Conservation (phyloP, 1,284 basidiomycete species). For the Apiotrichum montevideense region DNA sequence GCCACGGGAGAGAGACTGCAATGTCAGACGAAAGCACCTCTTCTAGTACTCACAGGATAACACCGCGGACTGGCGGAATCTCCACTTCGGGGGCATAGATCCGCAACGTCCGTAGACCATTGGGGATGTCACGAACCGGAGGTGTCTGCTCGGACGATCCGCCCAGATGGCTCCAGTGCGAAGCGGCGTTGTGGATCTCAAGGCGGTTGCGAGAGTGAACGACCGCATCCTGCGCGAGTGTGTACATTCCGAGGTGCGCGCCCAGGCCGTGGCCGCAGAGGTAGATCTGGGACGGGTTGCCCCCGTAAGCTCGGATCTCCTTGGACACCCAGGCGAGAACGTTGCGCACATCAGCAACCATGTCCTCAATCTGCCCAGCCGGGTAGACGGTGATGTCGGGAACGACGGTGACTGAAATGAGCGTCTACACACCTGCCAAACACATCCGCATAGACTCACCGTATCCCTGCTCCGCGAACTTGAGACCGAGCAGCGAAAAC, state of each 20-base stretch:
- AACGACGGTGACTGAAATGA: constrained; percentile 17
- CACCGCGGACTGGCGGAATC: constrained; percentile 38
- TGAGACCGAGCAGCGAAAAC: constrained; percentile 20
- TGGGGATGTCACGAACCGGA: constrained; percentile 13
- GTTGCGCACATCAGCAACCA: constrained; percentile 20
- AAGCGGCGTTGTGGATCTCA: constrained; percentile 16
- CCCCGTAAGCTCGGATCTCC: constrained; percentile 27
- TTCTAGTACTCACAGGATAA: constrained; percentile 30
- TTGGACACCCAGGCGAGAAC: constrained; percentile 19
- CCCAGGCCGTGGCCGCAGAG: constrained; percentile 44
- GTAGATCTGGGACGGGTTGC: constrained; percentile 39
- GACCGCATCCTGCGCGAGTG: constrained; percentile 28
- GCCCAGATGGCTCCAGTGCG: constrained; percentile 11
- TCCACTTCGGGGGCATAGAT: constrained; percentile 43
- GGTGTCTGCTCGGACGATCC: constrained; percentile 1
- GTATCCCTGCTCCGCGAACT: constrained; percentile 25
- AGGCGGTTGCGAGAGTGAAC: constrained; percentile 23
- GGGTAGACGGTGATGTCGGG: constrained; percentile 26
- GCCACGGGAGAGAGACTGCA: constrained; percentile 38
- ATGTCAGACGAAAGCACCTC: neutral
- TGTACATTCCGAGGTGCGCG: constrained; percentile 43
- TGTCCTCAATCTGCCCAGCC: constrained; percentile 15
- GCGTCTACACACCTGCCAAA: neutral
- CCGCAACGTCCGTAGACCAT: constrained; percentile 25
- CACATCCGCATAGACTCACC: constrained; percentile 6